Conservation (phyloP, 495 filamentous ascomycete genomes). For the Bathelium albidoporum region DNA sequence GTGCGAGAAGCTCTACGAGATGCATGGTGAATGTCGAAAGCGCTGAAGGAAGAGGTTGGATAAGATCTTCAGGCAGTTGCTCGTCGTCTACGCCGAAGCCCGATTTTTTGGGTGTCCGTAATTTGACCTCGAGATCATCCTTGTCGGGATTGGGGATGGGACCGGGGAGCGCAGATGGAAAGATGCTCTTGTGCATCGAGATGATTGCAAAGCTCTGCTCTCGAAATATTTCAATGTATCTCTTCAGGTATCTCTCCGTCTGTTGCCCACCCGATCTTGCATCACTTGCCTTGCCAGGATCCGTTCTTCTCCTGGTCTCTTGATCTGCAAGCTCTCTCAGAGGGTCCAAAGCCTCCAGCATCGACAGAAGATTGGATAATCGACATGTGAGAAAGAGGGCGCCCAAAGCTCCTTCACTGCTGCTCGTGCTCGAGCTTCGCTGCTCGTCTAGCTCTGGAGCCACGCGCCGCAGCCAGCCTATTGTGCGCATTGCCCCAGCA, state of each 20-base stretch:
- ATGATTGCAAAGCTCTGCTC: conserved; percentile 96
- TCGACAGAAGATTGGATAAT: conserved; percentile 65
- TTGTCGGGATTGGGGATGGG: neutral
- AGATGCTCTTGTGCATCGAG: conserved; percentile 84
- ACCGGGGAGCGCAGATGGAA: conserved; percentile 42
- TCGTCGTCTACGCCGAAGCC: neutral
- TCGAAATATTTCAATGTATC: conserved; percentile 95
- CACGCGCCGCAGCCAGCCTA: conserved; percentile 83
- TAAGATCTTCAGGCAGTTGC: conserved; percentile 37
- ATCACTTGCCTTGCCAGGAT: conserved; percentile 35
- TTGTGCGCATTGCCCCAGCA: conserved; percentile 80
- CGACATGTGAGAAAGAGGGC: conserved; percentile 82
- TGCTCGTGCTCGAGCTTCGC: conserved; percentile 9
- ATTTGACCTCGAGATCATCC: conserved; percentile 14
- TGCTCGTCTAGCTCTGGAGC: conserved; percentile 54
- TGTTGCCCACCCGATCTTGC: conserved; percentile 59
- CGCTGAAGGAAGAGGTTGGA: conserved; percentile 63
- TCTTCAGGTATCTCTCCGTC: conserved; percentile 86
- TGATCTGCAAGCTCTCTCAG: conserved; percentile 83
- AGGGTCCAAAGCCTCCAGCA: conserved; percentile 76
- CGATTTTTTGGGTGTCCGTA: conserved; percentile 19
- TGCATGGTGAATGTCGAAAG: conserved; percentile 78
- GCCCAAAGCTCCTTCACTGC: conserved; percentile 53
- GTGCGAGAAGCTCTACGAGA: conserved; percentile 69
- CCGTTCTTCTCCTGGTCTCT: conserved; percentile 46